These are phyloP conservation scores for Ceratobasidium sp. DNA, from an alignment of 1,284 basidiomycete genomes.

Conservation along the genomic window DNA sequence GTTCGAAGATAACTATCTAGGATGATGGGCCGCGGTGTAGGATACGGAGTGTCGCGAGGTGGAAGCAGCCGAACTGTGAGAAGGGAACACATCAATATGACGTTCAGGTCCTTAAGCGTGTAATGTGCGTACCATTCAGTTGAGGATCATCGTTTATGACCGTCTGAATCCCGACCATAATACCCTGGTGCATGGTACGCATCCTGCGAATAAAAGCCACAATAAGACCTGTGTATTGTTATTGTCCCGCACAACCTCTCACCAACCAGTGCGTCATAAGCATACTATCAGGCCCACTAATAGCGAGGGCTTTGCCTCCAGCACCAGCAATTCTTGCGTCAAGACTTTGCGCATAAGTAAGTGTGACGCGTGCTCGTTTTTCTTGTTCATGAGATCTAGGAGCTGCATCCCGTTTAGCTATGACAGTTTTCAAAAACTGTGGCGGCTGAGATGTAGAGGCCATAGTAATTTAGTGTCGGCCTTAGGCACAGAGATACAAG, in stretches of 20 bases:
- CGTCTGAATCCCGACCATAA: conserved; percentile 91
- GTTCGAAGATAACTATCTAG: conserved; percentile 82
- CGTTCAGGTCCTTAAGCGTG: too few relatives aligned
- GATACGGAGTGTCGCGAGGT: conserved; percentile 50
- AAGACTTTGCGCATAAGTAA: conserved; percentile 95
- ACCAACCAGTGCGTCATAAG: conserved; percentile 90
- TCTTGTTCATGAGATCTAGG: conserved; percentile 48
- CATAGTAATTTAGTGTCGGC: conserved; percentile 13
- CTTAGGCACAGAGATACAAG: conserved; percentile 2
- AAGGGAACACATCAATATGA: too few relatives aligned
- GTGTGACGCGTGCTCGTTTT: conserved; percentile 61
- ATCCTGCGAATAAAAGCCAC: conserved; percentile 63
- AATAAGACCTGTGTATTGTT: background rate
- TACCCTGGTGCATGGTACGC: conserved; percentile 90
- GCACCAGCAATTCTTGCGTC: conserved; percentile 92
- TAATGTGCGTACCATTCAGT: conserved; percentile 78
- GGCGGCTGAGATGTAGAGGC: conserved; percentile 48
- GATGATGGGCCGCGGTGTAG: conserved; percentile 83
- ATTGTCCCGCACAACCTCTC: background rate
- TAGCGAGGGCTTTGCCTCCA: conserved; percentile 76
- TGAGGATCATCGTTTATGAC: conserved; percentile 93
- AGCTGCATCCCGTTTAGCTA: conserved; percentile 47
- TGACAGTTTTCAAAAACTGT: conserved; percentile 50
- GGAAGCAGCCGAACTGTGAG: conserved; percentile 69
- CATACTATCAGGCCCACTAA: conserved; percentile 91